Percentiles rank a stretch among this genome's conserved stretches.
Conservation (phyloP, 164 flowering plant species). For the Vitis riparia region DNA sequence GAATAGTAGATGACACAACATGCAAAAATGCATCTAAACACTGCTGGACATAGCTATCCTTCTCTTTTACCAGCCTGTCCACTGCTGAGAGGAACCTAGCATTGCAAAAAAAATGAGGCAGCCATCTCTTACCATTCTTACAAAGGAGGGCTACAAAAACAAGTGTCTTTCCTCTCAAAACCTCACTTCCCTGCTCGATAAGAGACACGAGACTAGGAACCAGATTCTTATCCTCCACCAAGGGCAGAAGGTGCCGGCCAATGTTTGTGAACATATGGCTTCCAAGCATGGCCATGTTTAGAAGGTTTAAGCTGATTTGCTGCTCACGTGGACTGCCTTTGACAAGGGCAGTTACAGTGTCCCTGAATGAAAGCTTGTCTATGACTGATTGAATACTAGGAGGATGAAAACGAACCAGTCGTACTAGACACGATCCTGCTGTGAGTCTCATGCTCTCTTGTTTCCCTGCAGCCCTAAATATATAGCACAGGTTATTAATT, state of each 20-base stretch:
- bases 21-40: constrained; percentile 68
- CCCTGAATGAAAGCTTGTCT: constrained; percentile 81
- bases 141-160: constrained; percentile 81
- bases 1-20: constrained; percentile 64
- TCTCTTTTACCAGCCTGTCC: constrained; percentile 86
- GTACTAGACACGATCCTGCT: constrained; percentile 94
- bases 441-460: constrained; percentile 88
- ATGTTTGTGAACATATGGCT: constrained; percentile 68
- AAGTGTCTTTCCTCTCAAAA: constrained; percentile 81
- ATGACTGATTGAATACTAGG: constrained; percentile 64
- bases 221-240: constrained; percentile 81
- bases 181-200: constrained; percentile 87
- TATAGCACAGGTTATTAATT: constrained; percentile 76
- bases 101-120: constrained; percentile 79
- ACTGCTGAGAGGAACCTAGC: constrained; percentile 71
- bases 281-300: constrained; percentile 79
- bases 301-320: constrained; percentile 87
- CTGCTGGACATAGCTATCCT: constrained; percentile 63
- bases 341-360: constrained; percentile 57
- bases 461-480: constrained; percentile 78
- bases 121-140: constrained; percentile 72
- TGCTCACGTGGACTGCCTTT: constrained; percentile 89
- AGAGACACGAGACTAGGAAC: constrained; percentile 74
- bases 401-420: constrained; percentile 80
- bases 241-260: constrained; percentile 58